phyloP scores from a whole-genome alignment of 768 basidiomycete genomes.

The Jaapia argillacea region DNA sequence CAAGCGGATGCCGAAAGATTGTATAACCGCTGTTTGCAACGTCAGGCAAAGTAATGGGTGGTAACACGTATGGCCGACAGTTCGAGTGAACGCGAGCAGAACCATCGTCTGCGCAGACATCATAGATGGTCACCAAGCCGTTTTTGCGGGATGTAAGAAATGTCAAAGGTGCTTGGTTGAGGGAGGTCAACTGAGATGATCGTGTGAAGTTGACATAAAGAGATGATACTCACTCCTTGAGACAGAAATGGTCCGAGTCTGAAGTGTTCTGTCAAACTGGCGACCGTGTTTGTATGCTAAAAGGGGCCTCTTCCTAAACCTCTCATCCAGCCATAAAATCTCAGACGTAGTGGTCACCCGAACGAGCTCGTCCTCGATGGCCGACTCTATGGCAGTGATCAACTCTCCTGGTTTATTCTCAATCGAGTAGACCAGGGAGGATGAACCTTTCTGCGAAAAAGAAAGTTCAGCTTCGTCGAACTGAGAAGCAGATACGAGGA shows the following conservation, averaged over 20 bases:
- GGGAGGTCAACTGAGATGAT: background rate
- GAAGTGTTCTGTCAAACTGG: slow-evolving; percentile 48
- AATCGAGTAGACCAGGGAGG: too few relatives aligned
- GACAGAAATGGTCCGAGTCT: slow-evolving; percentile 27
- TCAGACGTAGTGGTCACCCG: slow-evolving; percentile 51
- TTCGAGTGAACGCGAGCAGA: slow-evolving; percentile 35
- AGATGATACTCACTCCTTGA: slow-evolving; percentile 18
- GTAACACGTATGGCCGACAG: slow-evolving; percentile 34
- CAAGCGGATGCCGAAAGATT: slow-evolving; percentile 19
- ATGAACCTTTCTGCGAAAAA: too few relatives aligned
- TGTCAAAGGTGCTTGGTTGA: slow-evolving; percentile 34
- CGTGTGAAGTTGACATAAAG: slow-evolving; percentile 1
- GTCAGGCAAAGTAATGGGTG: slow-evolving; percentile 18
- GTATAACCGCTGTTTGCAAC: slow-evolving; percentile 21
- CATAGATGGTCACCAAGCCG: slow-evolving; percentile 51
- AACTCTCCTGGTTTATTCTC: too few relatives aligned
- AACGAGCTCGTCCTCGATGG: slow-evolving; percentile 39
- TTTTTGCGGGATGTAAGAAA: slow-evolving; percentile 53
- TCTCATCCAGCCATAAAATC: slow-evolving; percentile 61
- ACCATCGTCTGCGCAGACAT: slow-evolving; percentile 32
- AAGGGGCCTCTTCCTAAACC: slow-evolving; percentile 46
- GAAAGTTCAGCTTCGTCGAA: too few relatives aligned
- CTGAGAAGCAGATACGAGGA: too few relatives aligned
- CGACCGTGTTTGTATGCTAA: slow-evolving; percentile 54
- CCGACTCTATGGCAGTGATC: too few relatives aligned